Evolutionary conservation across 2,329 filamentous ascomycete species (phyloP).

Genomic region (Hypoxylon sp.): DNA sequence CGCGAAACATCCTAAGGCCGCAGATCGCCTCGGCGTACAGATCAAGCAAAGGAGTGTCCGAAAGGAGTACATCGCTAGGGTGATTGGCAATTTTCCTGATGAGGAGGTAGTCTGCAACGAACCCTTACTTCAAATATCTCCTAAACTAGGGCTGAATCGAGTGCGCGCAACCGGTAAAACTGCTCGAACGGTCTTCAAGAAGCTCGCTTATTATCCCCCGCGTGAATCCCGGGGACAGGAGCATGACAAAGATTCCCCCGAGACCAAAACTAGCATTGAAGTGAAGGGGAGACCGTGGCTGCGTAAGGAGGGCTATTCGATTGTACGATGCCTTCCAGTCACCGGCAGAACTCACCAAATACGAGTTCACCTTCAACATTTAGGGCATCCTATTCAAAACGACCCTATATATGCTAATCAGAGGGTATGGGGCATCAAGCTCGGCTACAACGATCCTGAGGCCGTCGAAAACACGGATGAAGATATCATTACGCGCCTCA

Average conservation of each 20-base stretch:
- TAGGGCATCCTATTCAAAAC: constrained; percentile 96
- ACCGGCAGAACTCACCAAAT: constrained; percentile 97
- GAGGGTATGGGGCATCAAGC: constrained; percentile 86
- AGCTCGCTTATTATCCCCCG: constrained; percentile 89
- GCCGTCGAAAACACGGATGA: constrained; percentile 82
- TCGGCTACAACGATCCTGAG: constrained; percentile 78
- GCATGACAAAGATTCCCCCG: constrained; percentile 29
- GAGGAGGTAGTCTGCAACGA: constrained; percentile 93
- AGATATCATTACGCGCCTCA: constrained; percentile 87
- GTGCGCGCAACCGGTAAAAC: constrained; percentile 94
- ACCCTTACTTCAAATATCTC: constrained; percentile 93
- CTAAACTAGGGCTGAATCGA: constrained; percentile 93
- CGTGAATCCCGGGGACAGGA: constrained; percentile 33
- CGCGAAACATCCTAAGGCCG: constrained; percentile 85
- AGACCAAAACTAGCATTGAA: constrained; percentile 40
- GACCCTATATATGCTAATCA: constrained; percentile 98
- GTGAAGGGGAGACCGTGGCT: constrained; percentile 59
- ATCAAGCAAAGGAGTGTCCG: constrained; percentile 85
- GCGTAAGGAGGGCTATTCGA: constrained; percentile 85
- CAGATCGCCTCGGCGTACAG: constrained; percentile 81
- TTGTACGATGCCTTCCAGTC: constrained; percentile 92
- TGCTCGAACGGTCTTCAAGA: constrained; percentile 91
- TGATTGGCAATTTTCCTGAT: constrained; percentile 91
- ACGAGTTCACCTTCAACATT: constrained; percentile 92
- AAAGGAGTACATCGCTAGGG: constrained; percentile 95